A percentile compares a stretch with the other conserved stretches of the same genome.
Evolutionary conservation across 2,329 filamentous ascomycete species (phyloP).

Genomic region (Xylariales sp.): DNA sequence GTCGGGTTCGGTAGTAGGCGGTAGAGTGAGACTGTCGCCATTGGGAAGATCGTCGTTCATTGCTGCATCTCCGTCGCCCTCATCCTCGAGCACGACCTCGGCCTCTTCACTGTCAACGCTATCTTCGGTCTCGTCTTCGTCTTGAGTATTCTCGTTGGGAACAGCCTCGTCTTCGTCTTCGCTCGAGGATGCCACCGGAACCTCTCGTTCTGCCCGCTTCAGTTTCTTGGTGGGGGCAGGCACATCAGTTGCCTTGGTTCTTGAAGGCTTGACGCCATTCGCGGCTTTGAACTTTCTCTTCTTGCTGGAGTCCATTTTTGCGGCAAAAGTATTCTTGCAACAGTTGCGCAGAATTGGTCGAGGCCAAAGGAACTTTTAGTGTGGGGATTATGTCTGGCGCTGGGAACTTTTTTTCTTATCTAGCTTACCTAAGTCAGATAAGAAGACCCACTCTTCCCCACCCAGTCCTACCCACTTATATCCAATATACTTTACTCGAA

Average conservation of each 20-base stretch:
- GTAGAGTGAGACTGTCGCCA: slow-evolving; percentile 43
- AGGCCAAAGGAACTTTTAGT: too few species aligned
- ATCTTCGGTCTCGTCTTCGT: slow-evolving; percentile 19
- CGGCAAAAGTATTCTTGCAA: background rate
- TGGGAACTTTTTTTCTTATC: too few species aligned
- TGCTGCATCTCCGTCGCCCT: slow-evolving; percentile 28
- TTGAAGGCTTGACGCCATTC: slow-evolving; percentile 22
- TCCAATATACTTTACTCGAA: too few species aligned
- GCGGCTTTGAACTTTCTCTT: slow-evolving; percentile 37
- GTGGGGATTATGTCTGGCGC: too few species aligned
- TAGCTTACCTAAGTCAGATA: too few species aligned
- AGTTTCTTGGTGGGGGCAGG: slow-evolving; percentile 27
- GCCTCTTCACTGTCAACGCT: slow-evolving; percentile 20
- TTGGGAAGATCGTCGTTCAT: slow-evolving; percentile 27
- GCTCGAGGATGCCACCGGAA: slow-evolving; percentile 14
- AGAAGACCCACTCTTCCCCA: too few species aligned
- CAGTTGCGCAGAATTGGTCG: background rate
- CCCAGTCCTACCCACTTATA: too few species aligned
- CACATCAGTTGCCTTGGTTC: slow-evolving; percentile 23
- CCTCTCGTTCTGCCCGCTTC: slow-evolving; percentile 29
- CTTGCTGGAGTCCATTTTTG: slow-evolving; percentile 32
- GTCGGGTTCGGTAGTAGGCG: slow-evolving; percentile 52
- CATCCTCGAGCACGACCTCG: slow-evolving; percentile 18
- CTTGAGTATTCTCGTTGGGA: slow-evolving; percentile 14
- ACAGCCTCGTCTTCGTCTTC: slow-evolving; percentile 18